Base-by-base conservation (phyloP, 2,329 filamentous ascomycete species). In the Xylaria polymorpha region DNA sequence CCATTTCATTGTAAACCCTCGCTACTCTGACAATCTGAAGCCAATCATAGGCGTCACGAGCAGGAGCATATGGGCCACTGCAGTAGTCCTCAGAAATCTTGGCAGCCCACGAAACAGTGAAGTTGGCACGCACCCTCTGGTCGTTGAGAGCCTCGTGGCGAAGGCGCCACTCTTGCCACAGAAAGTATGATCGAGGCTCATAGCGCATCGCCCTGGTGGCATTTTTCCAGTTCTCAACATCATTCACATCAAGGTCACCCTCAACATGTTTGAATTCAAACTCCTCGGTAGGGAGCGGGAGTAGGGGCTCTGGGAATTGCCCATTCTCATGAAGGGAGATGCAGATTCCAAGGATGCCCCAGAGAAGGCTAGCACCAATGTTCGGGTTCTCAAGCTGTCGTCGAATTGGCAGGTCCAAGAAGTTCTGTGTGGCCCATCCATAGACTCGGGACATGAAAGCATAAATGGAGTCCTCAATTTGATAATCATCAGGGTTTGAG, bases 131-230 rank as follows among this genome's bases (percentile, higher is more conserved):
- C 5, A n/a, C 4, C 25, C 20, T 22, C 15, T 4, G 10, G 1
- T 41, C 20, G 14, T 7, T 43, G 46, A 51, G 37, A n/a, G 22
- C 2, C 20, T 39, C 46, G 10, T 61, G 46, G 20, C 35, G 44
- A 6, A n/a, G 14, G 7, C 59, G 59, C 59, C 59, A 61, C 10
- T 61, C 59, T 8, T 51, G 46, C 59, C 59, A 61, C 8, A 14
- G 7, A 2, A 46, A 44, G 46, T 41, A 53, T 6, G 15, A 41
- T 0, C 0, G 3, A 3, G 59, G 32, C 6, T 39, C 37, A 10
- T 61, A 43, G 1, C n/a, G 3, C 7, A 51, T 14, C 2, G 43
- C 20, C 12, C 20, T 15, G 1, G 51, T 56, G 1, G 2, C 9
- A 32, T 14, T 1, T 6, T n/a, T 12, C 51, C 29, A 35, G 7